Percentiles rank a stretch among this genome's conserved stretches.
phyloP scores from a whole-genome alignment of 805 yeast genomes.

The Saccharomycopsis babjevae region DNA sequence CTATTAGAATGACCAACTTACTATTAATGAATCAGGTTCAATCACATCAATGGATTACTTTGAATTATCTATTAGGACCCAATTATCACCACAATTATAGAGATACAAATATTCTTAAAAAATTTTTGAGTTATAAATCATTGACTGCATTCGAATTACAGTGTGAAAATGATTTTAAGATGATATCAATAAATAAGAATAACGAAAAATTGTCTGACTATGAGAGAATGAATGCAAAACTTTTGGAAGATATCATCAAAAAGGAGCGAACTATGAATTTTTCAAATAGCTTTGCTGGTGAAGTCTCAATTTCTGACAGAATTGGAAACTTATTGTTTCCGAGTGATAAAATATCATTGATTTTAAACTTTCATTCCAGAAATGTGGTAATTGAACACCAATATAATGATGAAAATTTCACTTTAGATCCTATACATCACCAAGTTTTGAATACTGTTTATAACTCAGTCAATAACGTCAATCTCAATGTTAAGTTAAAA shows the following conservation, averaged over 20 bases:
- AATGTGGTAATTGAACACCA: constrained; percentile 9
- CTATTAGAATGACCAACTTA: constrained; percentile 26
- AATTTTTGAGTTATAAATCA: constrained; percentile 31
- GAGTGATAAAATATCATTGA: constrained; percentile 13
- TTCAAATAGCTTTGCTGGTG: constrained; percentile 8
- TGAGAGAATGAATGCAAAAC: constrained; percentile 17
- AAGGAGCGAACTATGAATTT: constrained; percentile 6
- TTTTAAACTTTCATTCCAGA: constrained; percentile 21
- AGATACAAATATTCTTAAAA: constrained; percentile 27
- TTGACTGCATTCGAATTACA: constrained; percentile 30
- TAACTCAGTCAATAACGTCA: constrained; percentile 12
- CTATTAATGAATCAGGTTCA: constrained; percentile 30
- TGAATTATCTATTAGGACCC: constrained; percentile 38
- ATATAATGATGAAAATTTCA: not conserved
- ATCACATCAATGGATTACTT: constrained; percentile 41
- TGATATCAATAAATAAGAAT: constrained; percentile 3
- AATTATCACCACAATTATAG: constrained; percentile 40
- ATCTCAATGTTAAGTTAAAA: constrained; percentile 8
- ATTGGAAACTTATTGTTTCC: constrained; percentile 7
- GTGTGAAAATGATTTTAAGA: constrained; percentile 25
- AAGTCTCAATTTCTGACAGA: not conserved
- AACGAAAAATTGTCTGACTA: constrained; percentile 6
- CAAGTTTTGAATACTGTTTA: constrained; percentile 15
- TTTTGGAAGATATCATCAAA: constrained; percentile 18
- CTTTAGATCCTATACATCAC: not conserved